phyloP scores from a whole-genome alignment of 2,329 filamentous ascomycete genomes.

The Chaetothyriales sp. region DNA sequence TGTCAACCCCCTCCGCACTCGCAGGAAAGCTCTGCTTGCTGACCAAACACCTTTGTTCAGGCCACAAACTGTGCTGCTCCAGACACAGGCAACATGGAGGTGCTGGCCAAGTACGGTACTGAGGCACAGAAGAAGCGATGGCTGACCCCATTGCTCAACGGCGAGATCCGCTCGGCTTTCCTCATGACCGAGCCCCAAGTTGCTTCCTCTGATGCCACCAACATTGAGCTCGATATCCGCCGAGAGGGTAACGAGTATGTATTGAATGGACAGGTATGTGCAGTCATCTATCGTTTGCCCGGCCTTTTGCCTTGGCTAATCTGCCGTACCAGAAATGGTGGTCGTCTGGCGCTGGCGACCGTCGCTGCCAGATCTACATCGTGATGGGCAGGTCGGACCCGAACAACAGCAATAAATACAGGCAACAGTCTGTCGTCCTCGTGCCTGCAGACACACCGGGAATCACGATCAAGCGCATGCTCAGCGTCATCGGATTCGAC shows the following conservation, averaged over 20 bases:
- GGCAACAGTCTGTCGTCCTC: constrained; percentile 80
- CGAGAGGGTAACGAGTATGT: constrained; percentile 77
- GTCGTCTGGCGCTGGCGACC: constrained; percentile 89
- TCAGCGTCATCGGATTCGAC: constrained; percentile 87
- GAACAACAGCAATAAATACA: constrained; percentile 59
- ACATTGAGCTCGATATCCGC: constrained; percentile 71
- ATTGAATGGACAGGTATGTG: constrained; percentile 54
- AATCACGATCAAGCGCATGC: constrained; percentile 84
- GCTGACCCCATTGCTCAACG: constrained; percentile 66
- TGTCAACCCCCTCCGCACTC: constrained; percentile 15
- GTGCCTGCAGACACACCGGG: constrained; percentile 74
- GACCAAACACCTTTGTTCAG: constrained; percentile 15
- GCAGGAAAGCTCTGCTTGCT: not conserved
- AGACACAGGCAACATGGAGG: constrained; percentile 92
- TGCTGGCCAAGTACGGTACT: constrained; percentile 72
- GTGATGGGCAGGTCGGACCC: constrained; percentile 89
- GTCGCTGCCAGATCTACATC: constrained; percentile 78
- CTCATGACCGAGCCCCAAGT: constrained; percentile 86
- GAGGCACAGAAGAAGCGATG: constrained; percentile 71
- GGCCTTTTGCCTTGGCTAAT: not conserved
- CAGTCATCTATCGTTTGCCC: not conserved
- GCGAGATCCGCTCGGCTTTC: constrained; percentile 75
- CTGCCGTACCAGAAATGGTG: constrained; percentile 68
- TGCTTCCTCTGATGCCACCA: constrained; percentile 82
- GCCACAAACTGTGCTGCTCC: constrained; percentile 81